Evolutionary conservation across 1,284 basidiomycete genomes (phyloP), one percentile per base, ranked within the genome.

Genomic region (Agaricales sp.): DNA sequence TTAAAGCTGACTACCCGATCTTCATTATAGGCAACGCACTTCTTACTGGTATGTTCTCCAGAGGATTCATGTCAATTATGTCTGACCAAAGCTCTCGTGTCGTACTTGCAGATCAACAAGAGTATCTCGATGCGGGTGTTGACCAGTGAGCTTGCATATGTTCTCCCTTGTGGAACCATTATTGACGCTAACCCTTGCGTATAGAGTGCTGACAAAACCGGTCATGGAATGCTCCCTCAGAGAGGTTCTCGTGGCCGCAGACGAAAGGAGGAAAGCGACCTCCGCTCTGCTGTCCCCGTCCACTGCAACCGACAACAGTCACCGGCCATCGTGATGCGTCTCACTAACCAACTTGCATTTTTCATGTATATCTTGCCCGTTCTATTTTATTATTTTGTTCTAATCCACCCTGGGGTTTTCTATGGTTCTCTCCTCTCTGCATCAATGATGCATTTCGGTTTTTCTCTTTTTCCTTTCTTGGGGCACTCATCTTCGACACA

Each of bases 21-120:
- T 53, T 18, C 61, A 64, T n/a, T n/a, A n/a, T n/a, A 57, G 82
- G 82, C 3, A 86, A 86, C 55, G 81, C 83, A 14, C 64, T 85
- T 14, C 63, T 80, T 38, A 69, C 72, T 26, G 39, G 39, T 41
- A 41, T 41, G 19, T 41, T 16, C 16, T 41, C n/a, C n/a, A n/a
- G n/a, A n/a, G n/a, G n/a, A n/a, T 20, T 41, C 19, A 8, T 20
- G 6, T 41, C 13, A n/a, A 20, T n/a, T n/a, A n/a, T n/a, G 83
- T 86, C 59, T 77, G 82, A 62, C 72, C 53, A 54, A 21, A 46
- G 52, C 48, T n/a, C 16, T 1, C 2, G 8, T 13, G n/a, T n/a
- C n/a, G n/a, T n/a, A n/a, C 12, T 46, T 24, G 16, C 38, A 49
- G 50, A 53, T 51, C 52, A 52, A 50, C 52, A 77, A 45, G 78